These are phyloP conservation scores for Chlorella sorokiniana DNA, from an alignment of 139 green algal genomes.

Conservation along the genomic window DNA sequence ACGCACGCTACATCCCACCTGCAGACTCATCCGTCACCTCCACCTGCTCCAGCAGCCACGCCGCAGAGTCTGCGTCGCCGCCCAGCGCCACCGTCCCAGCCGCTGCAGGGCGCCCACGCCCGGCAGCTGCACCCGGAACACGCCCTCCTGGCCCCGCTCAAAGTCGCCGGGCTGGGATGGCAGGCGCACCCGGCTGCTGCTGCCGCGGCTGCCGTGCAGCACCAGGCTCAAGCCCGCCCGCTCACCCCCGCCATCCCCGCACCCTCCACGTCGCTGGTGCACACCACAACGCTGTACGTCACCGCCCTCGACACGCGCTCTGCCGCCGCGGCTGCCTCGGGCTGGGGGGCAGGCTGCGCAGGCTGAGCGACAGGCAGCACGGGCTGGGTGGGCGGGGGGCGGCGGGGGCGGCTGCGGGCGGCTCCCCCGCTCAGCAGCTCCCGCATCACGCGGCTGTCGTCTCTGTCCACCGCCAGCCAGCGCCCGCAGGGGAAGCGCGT, in stretches of 20 bases:
- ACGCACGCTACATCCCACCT: no score
- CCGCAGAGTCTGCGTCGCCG: constrained; percentile 32
- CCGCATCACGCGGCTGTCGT: constrained; percentile 53
- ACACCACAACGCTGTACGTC: constrained; percentile 29
- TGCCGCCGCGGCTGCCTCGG: background rate
- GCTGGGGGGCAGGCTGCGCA: constrained; percentile 5
- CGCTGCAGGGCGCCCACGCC: constrained; percentile 55
- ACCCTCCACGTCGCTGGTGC: constrained; percentile 54
- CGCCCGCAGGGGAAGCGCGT: constrained; percentile 59
- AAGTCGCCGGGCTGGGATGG: constrained; percentile 65
- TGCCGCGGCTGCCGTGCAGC: constrained; percentile 59
- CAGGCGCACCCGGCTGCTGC: constrained; percentile 48
- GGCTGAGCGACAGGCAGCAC: constrained; percentile 40
- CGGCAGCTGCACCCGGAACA: constrained; percentile 67
- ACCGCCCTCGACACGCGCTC: background rate
- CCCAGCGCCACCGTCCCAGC: constrained; percentile 71
- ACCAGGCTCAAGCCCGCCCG: constrained; percentile 46
- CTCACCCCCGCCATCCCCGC: constrained; percentile 31
- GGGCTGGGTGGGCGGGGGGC: constrained; percentile 52
- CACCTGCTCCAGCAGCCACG: constrained; percentile 70
- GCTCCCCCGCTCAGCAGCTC: constrained; percentile 22
- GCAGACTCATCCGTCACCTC: constrained; percentile 57
- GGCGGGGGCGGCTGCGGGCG: background rate
- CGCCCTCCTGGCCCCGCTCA: constrained; percentile 57
- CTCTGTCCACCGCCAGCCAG: constrained; percentile 67